Evolutionary conservation across 306 rosid species (phyloP).

Genomic region (Hippophae tibetana): DNA sequence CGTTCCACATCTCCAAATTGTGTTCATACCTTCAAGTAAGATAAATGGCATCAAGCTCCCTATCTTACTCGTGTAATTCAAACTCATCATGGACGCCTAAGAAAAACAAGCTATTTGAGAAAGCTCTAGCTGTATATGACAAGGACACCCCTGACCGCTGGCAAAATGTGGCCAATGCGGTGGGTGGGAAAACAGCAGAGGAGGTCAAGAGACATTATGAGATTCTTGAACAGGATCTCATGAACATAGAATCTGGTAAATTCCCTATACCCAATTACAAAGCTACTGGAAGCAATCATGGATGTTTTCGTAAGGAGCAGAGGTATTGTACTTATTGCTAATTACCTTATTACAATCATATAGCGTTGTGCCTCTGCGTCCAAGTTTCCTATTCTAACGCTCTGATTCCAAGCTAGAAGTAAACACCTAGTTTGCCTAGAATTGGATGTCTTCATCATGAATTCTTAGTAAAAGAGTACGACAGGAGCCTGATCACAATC

Average conservation of each 20-base stretch:
- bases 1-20: too few species aligned
- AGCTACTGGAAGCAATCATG: constrained; percentile 19
- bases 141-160: constrained; percentile 93
- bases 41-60: constrained; percentile 65
- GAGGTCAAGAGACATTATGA: constrained; percentile 78
- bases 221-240: constrained; percentile 60
- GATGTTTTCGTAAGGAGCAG: constrained; percentile 26
- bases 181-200: constrained; percentile 76
- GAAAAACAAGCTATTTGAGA: constrained; percentile 87
- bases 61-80: constrained; percentile 40
- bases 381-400: too few species aligned
- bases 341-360: not conserved
- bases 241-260: constrained; percentile 70
- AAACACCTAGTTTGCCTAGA: too few species aligned
- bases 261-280: constrained; percentile 69
- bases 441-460: too few species aligned
- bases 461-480: too few species aligned
- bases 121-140: constrained; percentile 79
- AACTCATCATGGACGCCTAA: constrained; percentile 72
- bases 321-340: constrained; percentile 32
- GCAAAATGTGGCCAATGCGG: constrained; percentile 85
- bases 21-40: too few species aligned
- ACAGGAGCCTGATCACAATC: too few species aligned
- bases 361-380: too few species aligned
- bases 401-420: too few species aligned